phyloP scores from a whole-genome alignment of 768 basidiomycete genomes.

The Dacryopinax spathularia region DNA sequence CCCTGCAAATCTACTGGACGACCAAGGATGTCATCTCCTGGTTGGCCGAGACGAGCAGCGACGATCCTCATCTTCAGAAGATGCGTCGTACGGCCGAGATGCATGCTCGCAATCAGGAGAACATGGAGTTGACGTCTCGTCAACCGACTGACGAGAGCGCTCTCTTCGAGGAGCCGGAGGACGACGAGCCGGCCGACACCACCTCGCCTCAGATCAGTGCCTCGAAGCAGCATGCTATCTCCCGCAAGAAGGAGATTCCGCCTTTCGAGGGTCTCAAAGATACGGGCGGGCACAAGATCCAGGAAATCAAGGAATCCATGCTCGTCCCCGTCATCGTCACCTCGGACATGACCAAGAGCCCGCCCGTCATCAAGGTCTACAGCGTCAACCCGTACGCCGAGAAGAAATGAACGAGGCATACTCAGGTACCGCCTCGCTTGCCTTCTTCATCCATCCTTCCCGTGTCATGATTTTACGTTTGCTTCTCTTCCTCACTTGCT shows the following conservation, averaged over 20 bases:
- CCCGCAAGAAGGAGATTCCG: slow-evolving; percentile 59
- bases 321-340: slow-evolving; percentile 90
- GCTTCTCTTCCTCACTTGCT: neutral
- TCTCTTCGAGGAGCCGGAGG: slow-evolving; percentile 78
- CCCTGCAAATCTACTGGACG: slow-evolving; percentile 93
- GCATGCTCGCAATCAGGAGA: slow-evolving; percentile 43
- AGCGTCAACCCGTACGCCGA: slow-evolving; percentile 83
- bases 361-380: slow-evolving; percentile 94
- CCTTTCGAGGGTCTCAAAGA: slow-evolving; percentile 71
- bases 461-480: slow-evolving; percentile 2
- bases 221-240: slow-evolving; percentile 64
- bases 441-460: neutral
- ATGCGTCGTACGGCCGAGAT: slow-evolving; percentile 87
- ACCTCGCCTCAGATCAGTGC: slow-evolving; percentile 24
- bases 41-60: slow-evolving; percentile 78
- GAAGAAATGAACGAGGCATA: slow-evolving; percentile 23
- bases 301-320: slow-evolving; percentile 89
- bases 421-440: neutral
- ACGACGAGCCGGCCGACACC: slow-evolving; percentile 55
- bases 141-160: slow-evolving; percentile 77
- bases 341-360: slow-evolving; percentile 87
- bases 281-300: slow-evolving; percentile 80
- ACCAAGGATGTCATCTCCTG: slow-evolving; percentile 84
- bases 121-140: slow-evolving; percentile 81
- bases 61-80: slow-evolving; percentile 90